Conservation (phyloP, 129 eudicot genomes). For the Flaveria ramosissima region DNA sequence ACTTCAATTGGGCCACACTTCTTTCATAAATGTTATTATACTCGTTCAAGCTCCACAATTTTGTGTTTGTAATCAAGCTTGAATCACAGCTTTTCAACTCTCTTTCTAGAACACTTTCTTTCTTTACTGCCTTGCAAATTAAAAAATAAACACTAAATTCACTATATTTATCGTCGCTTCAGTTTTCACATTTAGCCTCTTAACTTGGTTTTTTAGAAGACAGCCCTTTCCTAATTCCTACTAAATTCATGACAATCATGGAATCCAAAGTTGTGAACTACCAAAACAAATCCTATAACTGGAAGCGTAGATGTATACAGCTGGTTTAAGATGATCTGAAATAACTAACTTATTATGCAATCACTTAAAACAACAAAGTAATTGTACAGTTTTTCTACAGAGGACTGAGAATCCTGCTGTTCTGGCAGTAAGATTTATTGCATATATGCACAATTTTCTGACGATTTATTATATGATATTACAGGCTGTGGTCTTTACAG, state of each 20-base stretch:
- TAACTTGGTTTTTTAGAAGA: not conserved
- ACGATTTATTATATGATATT: conserved; percentile 8
- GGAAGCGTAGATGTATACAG: not conserved
- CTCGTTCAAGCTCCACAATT: too few species aligned
- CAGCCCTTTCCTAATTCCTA: not conserved
- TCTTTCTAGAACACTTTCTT: not conserved
- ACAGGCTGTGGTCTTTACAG: conserved; percentile 95
- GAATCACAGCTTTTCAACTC: not conserved
- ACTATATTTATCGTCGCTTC: not conserved
- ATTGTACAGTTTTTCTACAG: not conserved
- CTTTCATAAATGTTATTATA: too few species aligned
- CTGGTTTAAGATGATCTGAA: not conserved
- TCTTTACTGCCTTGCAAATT: not conserved
- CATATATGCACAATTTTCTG: not conserved
- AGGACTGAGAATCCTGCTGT: not conserved
- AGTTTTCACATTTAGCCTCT: not conserved
- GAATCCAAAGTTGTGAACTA: not conserved
- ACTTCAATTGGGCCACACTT: not conserved
- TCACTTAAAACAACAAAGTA: not conserved
- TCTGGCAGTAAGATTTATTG: not conserved
- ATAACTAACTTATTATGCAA: not conserved
- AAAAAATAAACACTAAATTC: not conserved
- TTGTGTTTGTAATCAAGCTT: not conserved
- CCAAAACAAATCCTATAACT: not conserved
- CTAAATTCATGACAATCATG: not conserved